These are phyloP conservation scores for Rauvolfia tetraphylla DNA, from an alignment of 257 asterid genomes.

Conservation along the genomic window DNA sequence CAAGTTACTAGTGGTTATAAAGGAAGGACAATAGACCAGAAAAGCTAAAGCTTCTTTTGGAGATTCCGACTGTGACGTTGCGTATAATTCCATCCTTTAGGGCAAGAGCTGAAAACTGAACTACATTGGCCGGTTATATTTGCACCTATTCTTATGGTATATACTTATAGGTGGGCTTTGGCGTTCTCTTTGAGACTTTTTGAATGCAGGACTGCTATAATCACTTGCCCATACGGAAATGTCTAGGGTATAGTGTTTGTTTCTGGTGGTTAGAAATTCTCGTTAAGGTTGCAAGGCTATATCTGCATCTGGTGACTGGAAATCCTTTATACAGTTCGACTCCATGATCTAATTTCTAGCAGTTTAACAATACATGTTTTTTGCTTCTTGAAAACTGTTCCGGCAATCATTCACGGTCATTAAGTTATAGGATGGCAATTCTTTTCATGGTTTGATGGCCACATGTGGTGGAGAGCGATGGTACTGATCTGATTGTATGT, in stretches of 20 bases:
- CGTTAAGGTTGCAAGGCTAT: not conserved
- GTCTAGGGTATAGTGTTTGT: not conserved
- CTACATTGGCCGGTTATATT: not conserved
- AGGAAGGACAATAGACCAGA: too few species aligned
- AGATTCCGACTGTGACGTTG: not conserved
- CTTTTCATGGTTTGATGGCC: not conserved
- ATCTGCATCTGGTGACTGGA: not conserved
- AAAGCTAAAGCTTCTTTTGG: slow-evolving; percentile 6
- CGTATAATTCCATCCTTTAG: slow-evolving; percentile 4
- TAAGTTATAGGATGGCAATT: not conserved
- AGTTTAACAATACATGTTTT: not conserved
- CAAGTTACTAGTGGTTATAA: slow-evolving; percentile 7
- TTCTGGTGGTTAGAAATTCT: not conserved
- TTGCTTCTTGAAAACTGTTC: not conserved
- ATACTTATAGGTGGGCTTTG: not conserved
- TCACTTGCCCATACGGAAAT: not conserved
- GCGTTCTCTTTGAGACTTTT: not conserved
- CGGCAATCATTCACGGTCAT: too few species aligned
- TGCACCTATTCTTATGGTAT: not conserved
- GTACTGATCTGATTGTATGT: too few species aligned
- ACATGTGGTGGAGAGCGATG: not conserved
- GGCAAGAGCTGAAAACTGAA: not conserved
- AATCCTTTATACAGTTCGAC: not conserved
- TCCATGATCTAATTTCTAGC: not conserved
- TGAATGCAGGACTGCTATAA: not conserved